A percentile compares a stretch with the other conserved stretches of the same genome.
These are phyloP conservation scores for Exobasidium rhododendri DNA, from an alignment of 1,284 basidiomycete genomes.

Conservation along the genomic window DNA sequence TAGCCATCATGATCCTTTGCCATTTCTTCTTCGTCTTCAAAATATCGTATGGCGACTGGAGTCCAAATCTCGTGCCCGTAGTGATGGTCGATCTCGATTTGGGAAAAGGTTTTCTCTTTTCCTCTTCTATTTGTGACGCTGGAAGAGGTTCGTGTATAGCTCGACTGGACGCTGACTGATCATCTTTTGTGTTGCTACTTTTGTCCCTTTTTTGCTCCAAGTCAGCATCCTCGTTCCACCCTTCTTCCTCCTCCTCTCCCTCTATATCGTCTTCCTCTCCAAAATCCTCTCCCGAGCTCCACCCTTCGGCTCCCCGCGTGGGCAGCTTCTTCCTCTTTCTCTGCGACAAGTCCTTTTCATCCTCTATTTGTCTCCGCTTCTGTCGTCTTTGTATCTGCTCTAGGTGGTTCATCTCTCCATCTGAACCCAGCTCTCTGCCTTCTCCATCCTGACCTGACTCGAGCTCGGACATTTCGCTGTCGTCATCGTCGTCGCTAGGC, in stretches of 20 bases:
- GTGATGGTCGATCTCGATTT: constrained; percentile 17
- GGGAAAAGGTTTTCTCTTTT: background rate
- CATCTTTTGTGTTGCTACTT: background rate
- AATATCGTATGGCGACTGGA: constrained; percentile 17
- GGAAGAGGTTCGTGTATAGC: constrained; percentile 8
- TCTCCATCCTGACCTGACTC: constrained; percentile 4
- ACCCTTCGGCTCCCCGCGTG: constrained; percentile 11
- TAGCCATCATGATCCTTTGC: constrained; percentile 21
- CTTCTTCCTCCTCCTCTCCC: constrained; percentile 9
- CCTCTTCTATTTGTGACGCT: constrained; percentile 15
- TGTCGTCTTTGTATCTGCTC: background rate
- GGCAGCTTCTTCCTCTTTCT: constrained; percentile 12
- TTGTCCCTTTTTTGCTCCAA: constrained; percentile 13
- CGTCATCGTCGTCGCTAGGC: constrained; percentile 11
- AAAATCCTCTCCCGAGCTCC: constrained; percentile 8
- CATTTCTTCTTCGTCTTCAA: constrained; percentile 7
- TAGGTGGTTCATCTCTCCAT: constrained; percentile 4
- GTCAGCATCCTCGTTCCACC: background rate
- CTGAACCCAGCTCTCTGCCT: background rate
- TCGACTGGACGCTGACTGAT: constrained; percentile 4
- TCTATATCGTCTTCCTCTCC: constrained; percentile 12
- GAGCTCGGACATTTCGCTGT: background rate
- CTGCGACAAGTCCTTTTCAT: constrained; percentile 8
- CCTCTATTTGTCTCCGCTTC: constrained; percentile 3
- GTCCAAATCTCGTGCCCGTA: constrained; percentile 17